A percentile compares a stretch with the other conserved stretches of the same genome.
These are phyloP conservation scores for Myxozyma udenii DNA, from an alignment of 805 yeast genomes.

Conservation along the genomic window DNA sequence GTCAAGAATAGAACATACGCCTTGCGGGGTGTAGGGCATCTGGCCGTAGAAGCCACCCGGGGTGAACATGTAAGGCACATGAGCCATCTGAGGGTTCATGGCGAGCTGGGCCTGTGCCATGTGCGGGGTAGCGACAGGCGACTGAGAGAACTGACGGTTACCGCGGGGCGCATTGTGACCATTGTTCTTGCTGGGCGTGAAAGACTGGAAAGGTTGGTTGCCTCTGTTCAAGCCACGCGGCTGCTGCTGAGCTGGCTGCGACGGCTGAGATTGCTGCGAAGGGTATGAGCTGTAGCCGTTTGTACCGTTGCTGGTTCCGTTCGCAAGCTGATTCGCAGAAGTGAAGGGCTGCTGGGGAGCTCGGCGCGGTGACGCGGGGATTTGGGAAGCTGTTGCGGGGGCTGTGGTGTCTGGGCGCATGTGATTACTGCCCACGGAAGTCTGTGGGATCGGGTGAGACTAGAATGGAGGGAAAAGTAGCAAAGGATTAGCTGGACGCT, in stretches of 20 bases:
- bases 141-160: conserved; percentile 12
- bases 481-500: conserved; percentile 4
- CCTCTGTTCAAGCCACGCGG: conserved; percentile 21
- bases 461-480: conserved; percentile 4
- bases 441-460: conserved; percentile 11
- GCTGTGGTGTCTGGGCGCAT: conserved; percentile 27
- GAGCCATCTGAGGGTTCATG: background rate
- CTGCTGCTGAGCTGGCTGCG: conserved; percentile 13
- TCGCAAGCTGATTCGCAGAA: background rate
- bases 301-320: background rate
- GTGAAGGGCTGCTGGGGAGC: conserved; percentile 13
- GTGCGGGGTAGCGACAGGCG: conserved; percentile 26
- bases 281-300: background rate
- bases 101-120: conserved; percentile 22
- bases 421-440: conserved; percentile 22
- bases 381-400: conserved; percentile 16
- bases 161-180: conserved; percentile 8
- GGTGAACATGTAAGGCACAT: background rate
- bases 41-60: background rate
- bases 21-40: background rate
- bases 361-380: conserved; percentile 28
- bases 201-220: conserved; percentile 19
- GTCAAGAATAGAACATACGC: background rate
- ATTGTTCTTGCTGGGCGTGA: conserved; percentile 15
- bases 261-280: background rate